These are phyloP conservation scores for Chrysochromulina tobinii DNA, from an alignment of 78 protist genomes.

Conservation along the genomic window DNA sequence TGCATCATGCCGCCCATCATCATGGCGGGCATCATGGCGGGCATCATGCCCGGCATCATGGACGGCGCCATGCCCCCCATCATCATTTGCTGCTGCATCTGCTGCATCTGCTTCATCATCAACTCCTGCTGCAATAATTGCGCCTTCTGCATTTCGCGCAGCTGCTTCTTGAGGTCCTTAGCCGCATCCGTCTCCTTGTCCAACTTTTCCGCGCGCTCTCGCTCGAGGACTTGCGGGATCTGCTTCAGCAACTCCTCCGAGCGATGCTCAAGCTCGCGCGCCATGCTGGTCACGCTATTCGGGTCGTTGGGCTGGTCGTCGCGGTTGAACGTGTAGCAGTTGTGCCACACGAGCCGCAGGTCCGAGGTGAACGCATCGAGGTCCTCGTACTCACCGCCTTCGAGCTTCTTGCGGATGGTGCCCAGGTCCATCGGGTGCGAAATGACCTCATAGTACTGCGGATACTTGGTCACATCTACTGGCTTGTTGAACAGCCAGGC, in stretches of 20 bases:
- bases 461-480: too few species aligned
- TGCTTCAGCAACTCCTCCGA: neutral
- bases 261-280: neutral
- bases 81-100: neutral
- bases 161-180: neutral
- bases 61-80: neutral
- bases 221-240: neutral
- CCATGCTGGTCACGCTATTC: too few species aligned
- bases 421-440: slow-evolving; percentile 69
- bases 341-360: slow-evolving; percentile 16
- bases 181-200: too few species aligned
- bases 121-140: too few species aligned
- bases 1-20: too few species aligned
- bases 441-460: neutral
- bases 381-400: neutral
- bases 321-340: slow-evolving; percentile 39
- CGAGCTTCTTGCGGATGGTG: slow-evolving; percentile 34
- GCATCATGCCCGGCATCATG: too few species aligned
- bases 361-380: neutral
- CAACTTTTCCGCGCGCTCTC: too few species aligned
- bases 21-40: too few species aligned
- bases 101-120: neutral
- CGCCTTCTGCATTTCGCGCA: neutral
- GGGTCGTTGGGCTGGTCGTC: neutral
- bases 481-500: too few species aligned